Conservation (phyloP, 2,329 filamentous ascomycete genomes). For the Neurospora sp. region DNA sequence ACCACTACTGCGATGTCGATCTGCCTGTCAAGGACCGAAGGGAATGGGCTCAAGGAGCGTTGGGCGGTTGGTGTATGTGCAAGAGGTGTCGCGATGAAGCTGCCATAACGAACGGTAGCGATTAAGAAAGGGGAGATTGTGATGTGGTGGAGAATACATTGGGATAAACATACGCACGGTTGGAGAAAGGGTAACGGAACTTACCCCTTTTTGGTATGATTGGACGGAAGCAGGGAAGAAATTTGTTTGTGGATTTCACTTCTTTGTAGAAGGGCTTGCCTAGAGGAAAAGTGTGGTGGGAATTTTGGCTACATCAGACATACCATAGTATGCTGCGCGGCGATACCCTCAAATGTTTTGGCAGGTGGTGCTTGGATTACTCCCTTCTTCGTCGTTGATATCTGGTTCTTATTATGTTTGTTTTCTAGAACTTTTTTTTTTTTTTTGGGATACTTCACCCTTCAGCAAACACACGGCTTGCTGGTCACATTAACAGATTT, state of each 20-base stretch:
- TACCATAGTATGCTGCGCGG: not conserved
- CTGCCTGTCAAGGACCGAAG: slow-evolving; percentile 70
- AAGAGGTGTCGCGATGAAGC: slow-evolving; percentile 65
- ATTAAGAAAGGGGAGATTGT: not conserved
- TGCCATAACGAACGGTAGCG: slow-evolving; percentile 21
- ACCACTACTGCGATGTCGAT: slow-evolving; percentile 87
- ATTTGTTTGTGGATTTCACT: not conserved
- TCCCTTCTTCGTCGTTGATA: not conserved
- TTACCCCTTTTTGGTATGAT: not conserved
- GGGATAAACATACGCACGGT: not conserved
- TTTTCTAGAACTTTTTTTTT: not conserved
- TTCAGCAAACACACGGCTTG: not conserved
- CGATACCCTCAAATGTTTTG: not conserved
- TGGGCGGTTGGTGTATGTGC: slow-evolving; percentile 87
- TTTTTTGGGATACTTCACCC: not conserved
- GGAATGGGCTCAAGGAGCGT: slow-evolving; percentile 79
- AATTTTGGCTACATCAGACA: not conserved
- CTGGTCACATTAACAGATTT: not conserved
- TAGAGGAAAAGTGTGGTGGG: not conserved
- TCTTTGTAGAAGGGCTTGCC: not conserved
- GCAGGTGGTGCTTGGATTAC: not conserved
- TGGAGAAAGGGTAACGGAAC: not conserved
- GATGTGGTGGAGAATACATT: not conserved
- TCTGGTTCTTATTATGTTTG: not conserved
- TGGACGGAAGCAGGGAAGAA: not conserved